Percentiles rank a stretch among this genome's conserved stretches.
Conservation (phyloP, 2,329 filamentous ascomycete species). For the Ophiostoma populinum region DNA sequence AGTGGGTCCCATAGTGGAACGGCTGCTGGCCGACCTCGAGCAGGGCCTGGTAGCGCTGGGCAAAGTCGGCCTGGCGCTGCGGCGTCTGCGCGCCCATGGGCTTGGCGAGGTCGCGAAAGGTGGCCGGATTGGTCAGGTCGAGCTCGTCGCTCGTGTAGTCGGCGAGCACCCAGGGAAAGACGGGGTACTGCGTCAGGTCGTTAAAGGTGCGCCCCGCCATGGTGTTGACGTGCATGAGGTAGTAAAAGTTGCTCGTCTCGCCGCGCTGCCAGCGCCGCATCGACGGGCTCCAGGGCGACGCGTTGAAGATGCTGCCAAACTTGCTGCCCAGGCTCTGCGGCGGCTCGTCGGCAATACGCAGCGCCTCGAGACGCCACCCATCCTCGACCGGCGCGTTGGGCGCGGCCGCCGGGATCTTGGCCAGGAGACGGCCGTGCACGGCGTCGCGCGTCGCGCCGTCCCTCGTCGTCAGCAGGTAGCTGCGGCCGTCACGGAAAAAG, state of each 20-base stretch:
- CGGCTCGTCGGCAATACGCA: constrained; percentile 47
- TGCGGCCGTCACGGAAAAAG: constrained; percentile 92
- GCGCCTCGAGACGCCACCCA: constrained; percentile 75
- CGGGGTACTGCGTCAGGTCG: constrained; percentile 91
- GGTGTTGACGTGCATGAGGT: constrained; percentile 95
- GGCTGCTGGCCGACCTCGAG: constrained; percentile 83
- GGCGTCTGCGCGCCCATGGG: constrained; percentile 87
- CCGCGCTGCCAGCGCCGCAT: constrained; percentile 84
- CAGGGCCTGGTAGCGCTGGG: constrained; percentile 71
- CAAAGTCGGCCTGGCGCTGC: constrained; percentile 59
- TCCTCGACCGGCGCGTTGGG: constrained; percentile 62
- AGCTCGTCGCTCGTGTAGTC: constrained; percentile 92
- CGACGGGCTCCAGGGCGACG: constrained; percentile 63
- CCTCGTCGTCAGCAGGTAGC: constrained; percentile 78
- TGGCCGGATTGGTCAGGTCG: constrained; percentile 66
- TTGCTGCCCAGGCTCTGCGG: constrained; percentile 60
- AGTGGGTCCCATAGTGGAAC: constrained; percentile 96
- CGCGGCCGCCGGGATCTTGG: constrained; percentile 57
- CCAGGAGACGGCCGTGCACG: constrained; percentile 56
- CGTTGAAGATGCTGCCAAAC: constrained; percentile 82
- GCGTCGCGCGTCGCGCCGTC: constrained; percentile 60
- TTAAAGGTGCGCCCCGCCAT: constrained; percentile 96
- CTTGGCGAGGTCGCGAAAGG: constrained; percentile 81
- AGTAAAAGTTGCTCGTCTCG: constrained; percentile 96
- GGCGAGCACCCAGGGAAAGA: constrained; percentile 93